Evolutionary conservation across 768 basidiomycete genomes (phyloP).

Genomic region (Tephrocybe sp.): DNA sequence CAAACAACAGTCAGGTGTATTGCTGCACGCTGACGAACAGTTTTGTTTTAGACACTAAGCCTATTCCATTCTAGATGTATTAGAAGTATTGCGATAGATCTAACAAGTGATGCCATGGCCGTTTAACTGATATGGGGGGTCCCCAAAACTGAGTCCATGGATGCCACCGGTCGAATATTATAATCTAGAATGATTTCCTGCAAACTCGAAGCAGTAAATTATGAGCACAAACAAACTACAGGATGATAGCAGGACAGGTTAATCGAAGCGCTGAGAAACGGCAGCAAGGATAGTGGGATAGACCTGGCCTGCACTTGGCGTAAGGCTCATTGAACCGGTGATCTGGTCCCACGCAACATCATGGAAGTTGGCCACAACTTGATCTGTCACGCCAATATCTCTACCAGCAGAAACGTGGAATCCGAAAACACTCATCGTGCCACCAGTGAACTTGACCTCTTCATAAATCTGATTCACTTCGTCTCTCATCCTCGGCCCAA

Average conservation of each 20-base stretch:
- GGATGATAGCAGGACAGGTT: background rate
- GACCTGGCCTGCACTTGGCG: constrained; percentile 5
- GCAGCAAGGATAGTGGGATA: constrained; percentile 9
- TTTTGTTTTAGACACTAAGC: too few species aligned
- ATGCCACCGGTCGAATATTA: too few species aligned
- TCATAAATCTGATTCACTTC: constrained; percentile 7
- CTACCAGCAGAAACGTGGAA: constrained; percentile 4
- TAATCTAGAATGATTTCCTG: too few species aligned
- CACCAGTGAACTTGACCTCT: constrained; percentile 6
- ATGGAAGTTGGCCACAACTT: constrained; percentile 3
- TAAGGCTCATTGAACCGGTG: constrained; percentile 8
- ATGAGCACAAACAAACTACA: too few species aligned
- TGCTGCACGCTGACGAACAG: too few species aligned
- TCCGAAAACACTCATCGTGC: constrained; percentile 7
- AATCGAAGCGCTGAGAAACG: constrained; percentile 7
- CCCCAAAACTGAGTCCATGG: too few species aligned
- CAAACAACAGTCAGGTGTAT: too few species aligned
- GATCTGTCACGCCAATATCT: background rate
- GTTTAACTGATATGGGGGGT: too few species aligned
- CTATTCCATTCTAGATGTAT: too few species aligned
- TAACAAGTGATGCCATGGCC: too few species aligned
- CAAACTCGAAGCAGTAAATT: too few species aligned
- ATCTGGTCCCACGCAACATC: constrained; percentile 9
- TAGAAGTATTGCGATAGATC: too few species aligned
- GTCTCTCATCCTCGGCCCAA: background rate